Evolutionary conservation across 2,329 filamentous ascomycete genomes (phyloP).

Genomic region (Botryosphaeria dothidea): DNA sequence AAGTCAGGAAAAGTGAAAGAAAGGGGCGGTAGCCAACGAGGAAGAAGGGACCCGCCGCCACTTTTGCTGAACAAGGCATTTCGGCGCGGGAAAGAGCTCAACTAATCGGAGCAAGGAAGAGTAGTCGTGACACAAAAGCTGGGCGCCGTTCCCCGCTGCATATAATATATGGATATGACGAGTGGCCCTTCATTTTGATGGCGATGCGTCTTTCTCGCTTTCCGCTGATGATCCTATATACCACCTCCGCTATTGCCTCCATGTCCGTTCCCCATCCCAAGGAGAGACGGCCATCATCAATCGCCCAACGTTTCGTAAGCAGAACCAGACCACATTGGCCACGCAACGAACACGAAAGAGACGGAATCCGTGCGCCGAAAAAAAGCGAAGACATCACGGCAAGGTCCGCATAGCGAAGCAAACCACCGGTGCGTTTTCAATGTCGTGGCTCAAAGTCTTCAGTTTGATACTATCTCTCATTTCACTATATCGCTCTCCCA

Average conservation of each 20-base stretch:
- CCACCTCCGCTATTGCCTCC: constrained; percentile 1
- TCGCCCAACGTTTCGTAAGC: neutral
- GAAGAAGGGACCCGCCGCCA: neutral
- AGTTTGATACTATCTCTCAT: constrained; percentile 6
- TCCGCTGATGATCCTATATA: constrained; percentile 4
- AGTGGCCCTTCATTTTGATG: constrained; percentile 10
- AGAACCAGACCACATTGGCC: neutral
- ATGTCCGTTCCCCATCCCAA: neutral
- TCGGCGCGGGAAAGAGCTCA: neutral
- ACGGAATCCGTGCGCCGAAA: neutral
- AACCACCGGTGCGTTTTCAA: neutral
- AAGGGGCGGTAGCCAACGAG: neutral
- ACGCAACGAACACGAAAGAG: neutral
- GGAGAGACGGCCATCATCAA: constrained; percentile 3
- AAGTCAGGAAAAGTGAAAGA: neutral
- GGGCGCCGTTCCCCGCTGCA: neutral
- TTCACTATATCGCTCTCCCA: constrained; percentile 3
- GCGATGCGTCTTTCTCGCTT: constrained; percentile 2
- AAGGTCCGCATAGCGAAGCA: neutral
- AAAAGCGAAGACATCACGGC: neutral
- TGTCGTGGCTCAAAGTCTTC: neutral
- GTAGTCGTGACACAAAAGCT: neutral
- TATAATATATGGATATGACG: constrained; percentile 2
- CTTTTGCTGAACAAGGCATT: neutral
- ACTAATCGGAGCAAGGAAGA: neutral